Evolutionary conservation across 768 basidiomycete genomes (phyloP).

Genomic region (Leccinum obscurum): DNA sequence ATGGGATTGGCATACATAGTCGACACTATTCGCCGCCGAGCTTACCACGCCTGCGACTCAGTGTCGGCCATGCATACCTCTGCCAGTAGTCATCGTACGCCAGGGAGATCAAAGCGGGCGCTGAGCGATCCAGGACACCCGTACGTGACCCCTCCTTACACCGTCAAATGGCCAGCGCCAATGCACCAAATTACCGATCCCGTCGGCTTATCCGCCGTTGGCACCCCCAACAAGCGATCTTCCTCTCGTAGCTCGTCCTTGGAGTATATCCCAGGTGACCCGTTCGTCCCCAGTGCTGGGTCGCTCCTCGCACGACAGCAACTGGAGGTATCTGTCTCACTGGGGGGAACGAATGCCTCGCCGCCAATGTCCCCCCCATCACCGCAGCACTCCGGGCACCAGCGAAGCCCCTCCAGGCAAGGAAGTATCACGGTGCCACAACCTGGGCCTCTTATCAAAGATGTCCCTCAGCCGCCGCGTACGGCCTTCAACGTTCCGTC

Average conservation of each 20-base stretch:
- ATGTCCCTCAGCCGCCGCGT: slow-evolving; percentile 23
- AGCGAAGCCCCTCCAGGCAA: slow-evolving; percentile 21
- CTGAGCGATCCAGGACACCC: slow-evolving; percentile 28
- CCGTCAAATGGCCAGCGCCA: slow-evolving; percentile 26
- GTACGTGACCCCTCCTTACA: slow-evolving; percentile 24
- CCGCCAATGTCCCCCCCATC: slow-evolving; percentile 19
- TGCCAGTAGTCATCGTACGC: slow-evolving; percentile 7
- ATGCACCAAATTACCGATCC: slow-evolving; percentile 25
- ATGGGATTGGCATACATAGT: background rate
- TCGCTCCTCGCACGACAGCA: slow-evolving; percentile 13
- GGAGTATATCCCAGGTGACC: slow-evolving; percentile 18
- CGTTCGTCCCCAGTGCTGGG: slow-evolving; percentile 11
- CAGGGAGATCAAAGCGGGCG: slow-evolving; percentile 14
- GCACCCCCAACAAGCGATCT: slow-evolving; percentile 5
- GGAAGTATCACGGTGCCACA: slow-evolving; percentile 19
- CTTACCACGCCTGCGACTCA: background rate
- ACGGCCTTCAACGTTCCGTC: slow-evolving; percentile 14
- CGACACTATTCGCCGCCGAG: background rate
- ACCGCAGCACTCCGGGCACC: slow-evolving; percentile 18
- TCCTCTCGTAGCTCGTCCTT: slow-evolving; percentile 25
- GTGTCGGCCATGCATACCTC: slow-evolving; percentile 17
- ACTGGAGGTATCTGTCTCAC: slow-evolving; percentile 2
- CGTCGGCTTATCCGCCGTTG: background rate
- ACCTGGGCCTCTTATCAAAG: slow-evolving; percentile 13
- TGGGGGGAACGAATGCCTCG: slow-evolving; percentile 7